A percentile compares a stretch with the other conserved stretches of the same genome.
These are phyloP conservation scores for Starmera quercuum DNA, from an alignment of 805 yeast species.

Conservation along the genomic window DNA sequence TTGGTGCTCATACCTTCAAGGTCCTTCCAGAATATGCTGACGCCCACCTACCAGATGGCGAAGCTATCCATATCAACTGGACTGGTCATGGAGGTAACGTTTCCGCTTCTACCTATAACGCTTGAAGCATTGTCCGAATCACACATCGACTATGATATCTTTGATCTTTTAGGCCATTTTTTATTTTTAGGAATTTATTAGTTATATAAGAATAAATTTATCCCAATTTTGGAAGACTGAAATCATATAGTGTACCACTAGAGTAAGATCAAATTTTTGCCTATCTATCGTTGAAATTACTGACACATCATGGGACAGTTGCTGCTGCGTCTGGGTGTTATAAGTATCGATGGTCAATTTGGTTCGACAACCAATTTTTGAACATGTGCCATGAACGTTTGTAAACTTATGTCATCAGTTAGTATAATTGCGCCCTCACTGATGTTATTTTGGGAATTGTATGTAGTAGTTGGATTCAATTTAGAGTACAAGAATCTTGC, in stretches of 20 bases:
- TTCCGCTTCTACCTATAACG: constrained; percentile 90
- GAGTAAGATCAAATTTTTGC: too few species aligned
- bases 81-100: constrained; percentile 98
- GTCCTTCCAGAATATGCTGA: constrained; percentile 83
- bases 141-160: too few species aligned
- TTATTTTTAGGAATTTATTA: too few species aligned
- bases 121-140: constrained; percentile 35
- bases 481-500: constrained; percentile 66
- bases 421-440: constrained; percentile 33
- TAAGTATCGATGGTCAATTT: neutral
- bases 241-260: too few species aligned
- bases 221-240: too few species aligned
- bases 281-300: too few species aligned
- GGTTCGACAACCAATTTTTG: constrained; percentile 16
- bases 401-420: constrained; percentile 56
- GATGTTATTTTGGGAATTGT: constrained; percentile 31
- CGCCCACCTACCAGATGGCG: constrained; percentile 67
- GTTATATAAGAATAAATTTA: too few species aligned
- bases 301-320: too few species aligned
- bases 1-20: constrained; percentile 98
- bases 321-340: too few species aligned
- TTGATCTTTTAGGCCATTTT: too few species aligned
- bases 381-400: constrained; percentile 44
- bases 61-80: constrained; percentile 96
- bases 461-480: constrained; percentile 57